Percentiles rank a stretch among this genome's conserved stretches.
Conservation (phyloP, 1,284 basidiomycete species). For the Earliella scabrosa region DNA sequence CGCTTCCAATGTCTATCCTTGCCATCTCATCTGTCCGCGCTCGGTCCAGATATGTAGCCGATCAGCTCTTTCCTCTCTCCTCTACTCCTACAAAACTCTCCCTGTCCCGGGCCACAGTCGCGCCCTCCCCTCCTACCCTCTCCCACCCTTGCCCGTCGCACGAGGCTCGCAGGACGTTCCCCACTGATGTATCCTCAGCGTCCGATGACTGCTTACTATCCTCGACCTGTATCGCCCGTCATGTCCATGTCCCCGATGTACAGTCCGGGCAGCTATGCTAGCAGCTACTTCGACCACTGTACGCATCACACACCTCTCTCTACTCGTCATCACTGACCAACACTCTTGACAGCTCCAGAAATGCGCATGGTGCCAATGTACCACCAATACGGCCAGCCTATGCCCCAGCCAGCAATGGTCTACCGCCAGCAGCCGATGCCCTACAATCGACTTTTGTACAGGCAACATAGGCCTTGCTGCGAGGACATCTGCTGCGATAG, state of each 20-base stretch:
- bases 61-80: slow-evolving; percentile 11
- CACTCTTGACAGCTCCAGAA: slow-evolving; percentile 25
- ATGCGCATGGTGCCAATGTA: slow-evolving; percentile 31
- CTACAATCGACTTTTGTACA: slow-evolving; percentile 18
- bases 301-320: background rate
- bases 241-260: slow-evolving; percentile 26
- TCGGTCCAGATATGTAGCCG: slow-evolving; percentile 18
- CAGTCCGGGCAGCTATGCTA: slow-evolving; percentile 22
- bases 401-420: slow-evolving; percentile 29
- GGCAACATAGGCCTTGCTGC: slow-evolving; percentile 16
- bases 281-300: slow-evolving; percentile 30
- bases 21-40: slow-evolving; percentile 4
- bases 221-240: slow-evolving; percentile 21
- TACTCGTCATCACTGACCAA: background rate
- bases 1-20: slow-evolving; percentile 15
- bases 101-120: background rate
- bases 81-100: slow-evolving; percentile 10
- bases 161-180: background rate
- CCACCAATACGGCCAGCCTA: slow-evolving; percentile 28
- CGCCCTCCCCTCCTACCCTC: background rate
- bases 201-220: slow-evolving; percentile 25
- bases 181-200: slow-evolving; percentile 21
- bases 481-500: slow-evolving; percentile 21
- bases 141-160: slow-evolving; percentile 1
- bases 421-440: slow-evolving; percentile 24